These are phyloP conservation scores for Viridothelium virens DNA, from an alignment of 495 filamentous ascomycete genomes.

Conservation along the genomic window DNA sequence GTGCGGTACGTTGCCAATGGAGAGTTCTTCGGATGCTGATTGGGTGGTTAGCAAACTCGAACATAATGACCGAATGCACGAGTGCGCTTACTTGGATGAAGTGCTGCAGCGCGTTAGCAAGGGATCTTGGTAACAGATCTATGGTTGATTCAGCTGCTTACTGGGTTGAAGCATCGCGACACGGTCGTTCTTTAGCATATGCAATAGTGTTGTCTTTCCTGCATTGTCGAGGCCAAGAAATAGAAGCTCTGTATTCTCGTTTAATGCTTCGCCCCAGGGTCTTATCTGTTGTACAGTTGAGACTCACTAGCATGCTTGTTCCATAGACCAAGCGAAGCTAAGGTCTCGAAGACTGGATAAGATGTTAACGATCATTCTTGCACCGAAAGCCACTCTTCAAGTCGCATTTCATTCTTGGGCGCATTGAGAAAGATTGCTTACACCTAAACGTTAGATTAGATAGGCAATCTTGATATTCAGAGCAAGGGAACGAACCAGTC, in stretches of 20 bases:
- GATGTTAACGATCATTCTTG: conserved; percentile 10
- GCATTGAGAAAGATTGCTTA: conserved; percentile 15
- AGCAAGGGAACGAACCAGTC: conserved; percentile 68
- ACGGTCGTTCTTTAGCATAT: conserved; percentile 79
- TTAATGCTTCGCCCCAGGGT: conserved; percentile 20
- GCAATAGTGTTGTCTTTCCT: conserved; percentile 74
- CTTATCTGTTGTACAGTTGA: conserved; percentile 35
- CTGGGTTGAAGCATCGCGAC: conserved; percentile 89
- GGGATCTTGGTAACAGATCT: background rate
- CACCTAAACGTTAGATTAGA: conserved; percentile 16
- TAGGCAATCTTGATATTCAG: conserved; percentile 23
- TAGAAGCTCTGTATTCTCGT: conserved; percentile 50
- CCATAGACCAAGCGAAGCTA: conserved; percentile 79
- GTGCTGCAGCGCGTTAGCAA: conserved; percentile 15
- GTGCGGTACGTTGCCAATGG: conserved; percentile 63
- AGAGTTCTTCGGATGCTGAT: conserved; percentile 86
- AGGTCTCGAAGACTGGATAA: conserved; percentile 76
- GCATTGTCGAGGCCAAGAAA: conserved; percentile 96
- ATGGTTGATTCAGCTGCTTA: background rate
- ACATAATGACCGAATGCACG: background rate
- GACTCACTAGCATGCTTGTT: conserved; percentile 69
- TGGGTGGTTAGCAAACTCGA: conserved; percentile 13
- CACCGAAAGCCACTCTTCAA: conserved; percentile 20
- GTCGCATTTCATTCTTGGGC: background rate
- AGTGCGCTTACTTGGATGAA: conserved; percentile 23